Conservation (phyloP, 768 basidiomycete species). For the Boletus vinaceobasis region DNA sequence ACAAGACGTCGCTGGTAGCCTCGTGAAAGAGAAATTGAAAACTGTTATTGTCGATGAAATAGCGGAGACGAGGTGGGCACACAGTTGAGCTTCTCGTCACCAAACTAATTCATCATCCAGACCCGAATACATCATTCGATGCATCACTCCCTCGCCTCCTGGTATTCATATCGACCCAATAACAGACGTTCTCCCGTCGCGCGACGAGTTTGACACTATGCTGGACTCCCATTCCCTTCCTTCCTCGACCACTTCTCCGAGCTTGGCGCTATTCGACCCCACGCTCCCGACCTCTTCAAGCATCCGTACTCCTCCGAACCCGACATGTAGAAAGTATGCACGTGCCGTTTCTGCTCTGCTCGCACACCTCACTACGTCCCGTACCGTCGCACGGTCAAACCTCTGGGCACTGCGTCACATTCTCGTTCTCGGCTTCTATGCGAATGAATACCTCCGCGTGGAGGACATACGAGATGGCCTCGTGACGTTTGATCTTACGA, state of each 20-base stretch:
- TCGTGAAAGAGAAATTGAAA: conserved; percentile 43
- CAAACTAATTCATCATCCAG: conserved; percentile 26
- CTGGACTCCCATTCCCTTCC: conserved; percentile 41
- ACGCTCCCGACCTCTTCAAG: conserved; percentile 47
- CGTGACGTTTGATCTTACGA: conserved; percentile 31
- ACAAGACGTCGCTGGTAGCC: conserved; percentile 25
- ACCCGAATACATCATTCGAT: conserved; percentile 44
- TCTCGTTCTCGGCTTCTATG: conserved; percentile 57
- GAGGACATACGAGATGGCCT: conserved; percentile 47
- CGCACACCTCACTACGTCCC: conserved; percentile 52
- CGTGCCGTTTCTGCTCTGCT: conserved; percentile 58
- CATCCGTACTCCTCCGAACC: conserved; percentile 11
- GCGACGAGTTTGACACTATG: conserved; percentile 44
- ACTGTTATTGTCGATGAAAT: conserved; percentile 39
- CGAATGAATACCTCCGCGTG: conserved; percentile 56
- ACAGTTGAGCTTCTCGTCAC: background rate
- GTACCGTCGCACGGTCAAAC: conserved; percentile 55
- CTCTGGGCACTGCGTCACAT: conserved; percentile 71
- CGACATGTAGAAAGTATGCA: conserved; percentile 45
- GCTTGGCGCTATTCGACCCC: conserved; percentile 58
- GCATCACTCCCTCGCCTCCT: conserved; percentile 34
- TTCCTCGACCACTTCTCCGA: conserved; percentile 45
- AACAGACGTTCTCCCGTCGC: conserved; percentile 51
- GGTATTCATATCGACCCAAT: conserved; percentile 41
- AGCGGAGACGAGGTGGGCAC: conserved; percentile 32